phyloP scores from a whole-genome alignment of 192 early-diverging fungal genomes.

The Geosiphon pyriformis region DNA sequence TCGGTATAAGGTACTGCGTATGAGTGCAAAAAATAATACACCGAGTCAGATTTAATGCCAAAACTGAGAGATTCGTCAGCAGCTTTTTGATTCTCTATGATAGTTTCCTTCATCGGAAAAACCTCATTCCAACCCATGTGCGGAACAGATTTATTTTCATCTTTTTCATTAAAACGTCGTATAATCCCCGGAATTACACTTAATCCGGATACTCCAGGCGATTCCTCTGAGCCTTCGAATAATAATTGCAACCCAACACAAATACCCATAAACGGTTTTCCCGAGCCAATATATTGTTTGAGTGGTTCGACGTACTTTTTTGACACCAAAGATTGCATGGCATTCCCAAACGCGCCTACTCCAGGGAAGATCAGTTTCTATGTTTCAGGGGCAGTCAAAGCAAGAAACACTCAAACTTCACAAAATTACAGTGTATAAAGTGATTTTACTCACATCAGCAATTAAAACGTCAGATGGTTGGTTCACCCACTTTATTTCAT shows the following conservation, averaged over 20 bases:
- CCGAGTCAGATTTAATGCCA: slow-evolving; percentile 42
- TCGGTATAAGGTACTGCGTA: slow-evolving; percentile 71
- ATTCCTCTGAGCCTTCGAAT: slow-evolving; percentile 89
- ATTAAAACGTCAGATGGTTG: slow-evolving; percentile 75
- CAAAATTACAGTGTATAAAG: background rate
- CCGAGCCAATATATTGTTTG: slow-evolving; percentile 74
- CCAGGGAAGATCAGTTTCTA: slow-evolving; percentile 98
- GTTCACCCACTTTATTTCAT: slow-evolving; percentile 72
- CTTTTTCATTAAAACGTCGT: slow-evolving; percentile 54
- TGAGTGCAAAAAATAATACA: slow-evolving; percentile 99
- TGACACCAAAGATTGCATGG: slow-evolving; percentile 68
- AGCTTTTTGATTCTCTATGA: slow-evolving; percentile 33
- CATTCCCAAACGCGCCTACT: slow-evolving; percentile 94
- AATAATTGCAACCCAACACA: slow-evolving; percentile 98
- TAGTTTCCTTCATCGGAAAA: slow-evolving; percentile 13
- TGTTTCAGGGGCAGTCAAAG: background rate
- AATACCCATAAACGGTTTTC: slow-evolving; percentile 95
- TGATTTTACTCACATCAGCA: slow-evolving; percentile 66
- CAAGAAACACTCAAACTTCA: background rate
- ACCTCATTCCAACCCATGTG: slow-evolving; percentile 98
- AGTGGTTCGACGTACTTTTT: slow-evolving; percentile 81
- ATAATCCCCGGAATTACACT: slow-evolving; percentile 75
- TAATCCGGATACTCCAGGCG: slow-evolving; percentile 69
- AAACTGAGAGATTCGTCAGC: slow-evolving; percentile 21
- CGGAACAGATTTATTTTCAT: slow-evolving; percentile 90